Conservation (phyloP, 108 stramenopile species). For the Cyclotella sp. region DNA sequence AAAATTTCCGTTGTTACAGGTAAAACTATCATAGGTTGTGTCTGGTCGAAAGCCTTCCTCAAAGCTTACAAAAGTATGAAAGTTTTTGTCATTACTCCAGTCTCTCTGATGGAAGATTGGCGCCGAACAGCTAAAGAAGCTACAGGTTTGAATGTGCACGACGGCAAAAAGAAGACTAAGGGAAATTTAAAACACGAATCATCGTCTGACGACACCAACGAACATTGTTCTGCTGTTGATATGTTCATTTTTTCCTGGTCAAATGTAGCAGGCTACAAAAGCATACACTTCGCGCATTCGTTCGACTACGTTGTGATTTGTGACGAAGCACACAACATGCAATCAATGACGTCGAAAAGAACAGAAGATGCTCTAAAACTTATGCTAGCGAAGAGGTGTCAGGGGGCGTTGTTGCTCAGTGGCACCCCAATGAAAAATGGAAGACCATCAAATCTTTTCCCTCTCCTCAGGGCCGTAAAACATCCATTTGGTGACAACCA, state of each 20-base stretch:
- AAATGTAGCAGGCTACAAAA: slow-evolving; percentile 54
- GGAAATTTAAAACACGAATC: slow-evolving; percentile 25
- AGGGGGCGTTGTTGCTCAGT: slow-evolving; percentile 75
- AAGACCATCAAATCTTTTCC: slow-evolving; percentile 81
- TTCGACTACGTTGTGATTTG: slow-evolving; percentile 64
- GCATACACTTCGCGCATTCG: slow-evolving; percentile 26
- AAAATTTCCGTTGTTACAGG: slow-evolving; percentile 12
- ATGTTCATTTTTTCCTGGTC: slow-evolving; percentile 67
- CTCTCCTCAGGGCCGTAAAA: slow-evolving; percentile 73
- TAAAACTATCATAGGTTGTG: slow-evolving; percentile 81
- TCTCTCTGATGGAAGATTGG: slow-evolving; percentile 78
- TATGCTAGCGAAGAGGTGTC: slow-evolving; percentile 51
- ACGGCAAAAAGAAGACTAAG: slow-evolving; percentile 35
- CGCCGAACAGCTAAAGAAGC: slow-evolving; percentile 67
- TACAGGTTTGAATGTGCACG: slow-evolving; percentile 57
- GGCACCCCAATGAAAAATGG: slow-evolving; percentile 96
- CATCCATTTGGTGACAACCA: slow-evolving; percentile 86
- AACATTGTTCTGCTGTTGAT: slow-evolving; percentile 20
- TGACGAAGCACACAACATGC: slow-evolving; percentile 87
- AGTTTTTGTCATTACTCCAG: slow-evolving; percentile 72
- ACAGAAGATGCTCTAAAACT: slow-evolving; percentile 73
- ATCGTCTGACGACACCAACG: slow-evolving; percentile 14
- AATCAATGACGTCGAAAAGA: slow-evolving; percentile 64
- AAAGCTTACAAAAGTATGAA: slow-evolving; percentile 61
- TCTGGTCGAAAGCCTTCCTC: slow-evolving; percentile 75